Evolutionary conservation across 2,329 filamentous ascomycete genomes (phyloP).

Genomic region (Grosmannia clavigera): DNA sequence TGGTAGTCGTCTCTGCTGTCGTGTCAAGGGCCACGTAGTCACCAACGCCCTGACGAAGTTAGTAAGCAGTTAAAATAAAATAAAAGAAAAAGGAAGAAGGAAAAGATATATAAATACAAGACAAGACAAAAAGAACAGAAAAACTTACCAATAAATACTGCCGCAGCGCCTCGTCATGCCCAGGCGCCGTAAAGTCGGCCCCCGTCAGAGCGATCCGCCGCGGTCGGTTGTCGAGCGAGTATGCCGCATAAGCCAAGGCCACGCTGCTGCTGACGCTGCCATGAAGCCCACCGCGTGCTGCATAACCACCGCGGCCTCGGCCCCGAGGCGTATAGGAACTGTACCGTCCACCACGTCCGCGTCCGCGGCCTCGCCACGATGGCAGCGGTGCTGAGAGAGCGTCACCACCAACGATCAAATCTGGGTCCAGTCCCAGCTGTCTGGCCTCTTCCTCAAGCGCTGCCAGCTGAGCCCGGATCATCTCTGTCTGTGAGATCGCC

Average conservation of each 20-base stretch:
- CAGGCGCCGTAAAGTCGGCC: conserved; percentile 47
- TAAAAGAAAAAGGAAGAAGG: too few species aligned
- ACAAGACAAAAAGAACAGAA: too few species aligned
- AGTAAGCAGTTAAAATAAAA: neutral
- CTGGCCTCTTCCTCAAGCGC: conserved; percentile 62
- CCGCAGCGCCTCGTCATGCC: conserved; percentile 56
- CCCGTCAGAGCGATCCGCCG: conserved; percentile 53
- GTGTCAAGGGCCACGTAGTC: conserved; percentile 48
- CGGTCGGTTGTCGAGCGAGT: conserved; percentile 65
- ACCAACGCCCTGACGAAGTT: conserved; percentile 39
- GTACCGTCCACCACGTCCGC: neutral
- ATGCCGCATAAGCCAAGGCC: conserved; percentile 45
- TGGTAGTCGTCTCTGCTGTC: conserved; percentile 32
- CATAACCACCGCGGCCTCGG: neutral
- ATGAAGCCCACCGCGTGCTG: conserved; percentile 15
- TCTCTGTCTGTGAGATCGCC: conserved; percentile 40
- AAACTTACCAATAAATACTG: conserved; percentile 56
- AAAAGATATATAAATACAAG: too few species aligned
- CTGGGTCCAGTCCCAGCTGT: conserved; percentile 53
- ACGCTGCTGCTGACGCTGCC: conserved; percentile 27
- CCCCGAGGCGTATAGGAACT: conserved; percentile 14
- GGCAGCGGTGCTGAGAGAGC: conserved; percentile 17
- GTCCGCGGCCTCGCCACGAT: conserved; percentile 11
- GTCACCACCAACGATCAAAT: conserved; percentile 20
- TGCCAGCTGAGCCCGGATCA: conserved; percentile 58